These are phyloP conservation scores for Coniosporium tulheliwenetii DNA, from an alignment of 2,329 filamentous ascomycete species.

Conservation along the genomic window DNA sequence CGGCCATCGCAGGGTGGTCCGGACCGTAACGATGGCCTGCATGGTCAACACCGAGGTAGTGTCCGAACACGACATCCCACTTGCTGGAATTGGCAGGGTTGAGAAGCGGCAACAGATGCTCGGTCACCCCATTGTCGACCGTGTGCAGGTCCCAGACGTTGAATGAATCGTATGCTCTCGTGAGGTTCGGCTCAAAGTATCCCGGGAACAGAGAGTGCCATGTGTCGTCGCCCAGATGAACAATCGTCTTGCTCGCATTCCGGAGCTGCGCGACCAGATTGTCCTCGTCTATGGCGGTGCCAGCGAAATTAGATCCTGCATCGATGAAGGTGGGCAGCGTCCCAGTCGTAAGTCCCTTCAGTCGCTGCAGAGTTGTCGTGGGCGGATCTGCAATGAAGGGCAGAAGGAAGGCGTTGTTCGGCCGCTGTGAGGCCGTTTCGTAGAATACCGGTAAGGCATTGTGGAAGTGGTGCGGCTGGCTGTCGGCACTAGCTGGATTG, in stretches of 20 bases:
- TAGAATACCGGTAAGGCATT: slow-evolving; percentile 78
- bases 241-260: slow-evolving; percentile 57
- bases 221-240: slow-evolving; percentile 94
- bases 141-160: slow-evolving; percentile 98
- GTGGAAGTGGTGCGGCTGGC: slow-evolving; percentile 53
- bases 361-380: slow-evolving; percentile 76
- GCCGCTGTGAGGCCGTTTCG: slow-evolving; percentile 59
- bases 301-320: slow-evolving; percentile 85
- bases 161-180: slow-evolving; percentile 85
- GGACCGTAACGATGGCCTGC: slow-evolving; percentile 93
- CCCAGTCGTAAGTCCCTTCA: slow-evolving; percentile 90
- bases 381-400: slow-evolving; percentile 97
- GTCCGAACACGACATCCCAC: slow-evolving; percentile 92
- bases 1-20: slow-evolving; percentile 78
- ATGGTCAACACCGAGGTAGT: slow-evolving; percentile 91
- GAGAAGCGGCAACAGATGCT: slow-evolving; percentile 77
- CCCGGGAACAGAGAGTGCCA: slow-evolving; percentile 88
- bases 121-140: slow-evolving; percentile 84
- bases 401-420: slow-evolving; percentile 71
- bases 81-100: slow-evolving; percentile 45
- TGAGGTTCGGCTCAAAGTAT: slow-evolving; percentile 82
- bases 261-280: slow-evolving; percentile 52
- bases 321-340: slow-evolving; percentile 92
- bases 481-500: slow-evolving; percentile 31
- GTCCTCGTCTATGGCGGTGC: slow-evolving; percentile 90